Conservation (phyloP, 345 rosid species). For the Corchorus capsularis region DNA sequence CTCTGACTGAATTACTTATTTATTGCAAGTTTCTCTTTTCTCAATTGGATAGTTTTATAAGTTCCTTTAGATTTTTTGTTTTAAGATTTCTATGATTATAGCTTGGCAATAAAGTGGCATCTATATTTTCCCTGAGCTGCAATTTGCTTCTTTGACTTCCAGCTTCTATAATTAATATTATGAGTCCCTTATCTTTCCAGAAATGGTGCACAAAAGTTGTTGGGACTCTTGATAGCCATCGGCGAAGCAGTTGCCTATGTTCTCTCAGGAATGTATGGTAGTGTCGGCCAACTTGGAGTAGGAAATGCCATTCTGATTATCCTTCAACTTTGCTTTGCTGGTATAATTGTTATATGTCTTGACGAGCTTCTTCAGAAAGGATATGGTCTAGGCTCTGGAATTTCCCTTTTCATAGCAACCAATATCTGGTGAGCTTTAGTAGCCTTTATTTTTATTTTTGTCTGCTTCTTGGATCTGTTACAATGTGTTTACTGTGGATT, state of each 20-base stretch:
- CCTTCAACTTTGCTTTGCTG: constrained; percentile 53
- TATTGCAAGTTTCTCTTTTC: background rate
- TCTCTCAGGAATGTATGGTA: constrained; percentile 69
- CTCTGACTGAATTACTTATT: background rate
- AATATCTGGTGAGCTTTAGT: constrained; percentile 55
- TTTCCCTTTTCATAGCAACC: constrained; percentile 70
- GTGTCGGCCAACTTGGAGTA: constrained; percentile 60
- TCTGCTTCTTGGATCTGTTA: background rate
- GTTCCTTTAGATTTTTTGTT: background rate
- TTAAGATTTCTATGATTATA: background rate
- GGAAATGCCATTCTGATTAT: constrained; percentile 56
- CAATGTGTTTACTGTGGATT: background rate
- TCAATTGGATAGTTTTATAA: background rate
- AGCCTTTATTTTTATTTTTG: background rate
- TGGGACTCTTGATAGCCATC: constrained; percentile 69
- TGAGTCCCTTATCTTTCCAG: constrained; percentile 29
- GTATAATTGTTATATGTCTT: constrained; percentile 58
- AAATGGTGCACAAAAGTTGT: constrained; percentile 68
- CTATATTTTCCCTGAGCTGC: background rate
- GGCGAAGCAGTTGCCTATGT: constrained; percentile 68
- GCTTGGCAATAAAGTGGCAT: background rate
- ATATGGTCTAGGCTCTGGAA: constrained; percentile 68
- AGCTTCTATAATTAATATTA: background rate
- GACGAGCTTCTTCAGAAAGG: constrained; percentile 72
- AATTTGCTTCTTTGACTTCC: background rate